Conservation (phyloP, 495 filamentous ascomycete genomes). For the Lentithecium fluviatile region DNA sequence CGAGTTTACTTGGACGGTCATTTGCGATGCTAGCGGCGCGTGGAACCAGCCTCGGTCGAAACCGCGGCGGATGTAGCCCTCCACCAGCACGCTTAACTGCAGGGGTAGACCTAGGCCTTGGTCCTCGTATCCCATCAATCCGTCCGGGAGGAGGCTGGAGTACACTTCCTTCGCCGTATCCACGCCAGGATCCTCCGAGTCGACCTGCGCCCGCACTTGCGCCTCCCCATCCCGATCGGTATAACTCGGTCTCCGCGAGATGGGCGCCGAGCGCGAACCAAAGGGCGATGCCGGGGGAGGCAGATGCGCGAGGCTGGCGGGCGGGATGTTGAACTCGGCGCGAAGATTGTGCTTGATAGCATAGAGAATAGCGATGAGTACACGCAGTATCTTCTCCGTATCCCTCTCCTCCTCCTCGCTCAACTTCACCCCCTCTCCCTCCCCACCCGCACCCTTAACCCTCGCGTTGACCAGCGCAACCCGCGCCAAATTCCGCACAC, state of each 20-base stretch:
- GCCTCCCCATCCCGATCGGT: background rate
- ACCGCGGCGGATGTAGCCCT: conserved; percentile 64
- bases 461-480: conserved; percentile 50
- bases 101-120: conserved; percentile 64
- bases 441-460: conserved; percentile 17
- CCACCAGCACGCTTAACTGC: conserved; percentile 66
- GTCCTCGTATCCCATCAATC: conserved; percentile 60
- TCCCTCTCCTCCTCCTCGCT: conserved; percentile 50
- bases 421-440: conserved; percentile 10
- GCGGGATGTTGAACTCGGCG: conserved; percentile 56
- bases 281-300: background rate
- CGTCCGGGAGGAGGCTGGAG: conserved; percentile 58
- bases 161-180: conserved; percentile 58
- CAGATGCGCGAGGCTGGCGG: conserved; percentile 3
- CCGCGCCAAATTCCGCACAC: conserved; percentile 62
- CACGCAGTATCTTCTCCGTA: conserved; percentile 58
- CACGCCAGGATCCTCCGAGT: conserved; percentile 6
- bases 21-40: conserved; percentile 59
- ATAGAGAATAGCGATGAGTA: conserved; percentile 70
- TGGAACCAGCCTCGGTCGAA: conserved; percentile 60
- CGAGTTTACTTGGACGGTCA: conserved; percentile 62
- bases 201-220: background rate
- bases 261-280: background rate
- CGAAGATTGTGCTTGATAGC: conserved; percentile 74
- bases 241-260: background rate